A percentile compares a stretch with the other conserved stretches of the same genome.
Evolutionary conservation across 768 basidiomycete species (phyloP).

Genomic region (Pisolithus albus): DNA sequence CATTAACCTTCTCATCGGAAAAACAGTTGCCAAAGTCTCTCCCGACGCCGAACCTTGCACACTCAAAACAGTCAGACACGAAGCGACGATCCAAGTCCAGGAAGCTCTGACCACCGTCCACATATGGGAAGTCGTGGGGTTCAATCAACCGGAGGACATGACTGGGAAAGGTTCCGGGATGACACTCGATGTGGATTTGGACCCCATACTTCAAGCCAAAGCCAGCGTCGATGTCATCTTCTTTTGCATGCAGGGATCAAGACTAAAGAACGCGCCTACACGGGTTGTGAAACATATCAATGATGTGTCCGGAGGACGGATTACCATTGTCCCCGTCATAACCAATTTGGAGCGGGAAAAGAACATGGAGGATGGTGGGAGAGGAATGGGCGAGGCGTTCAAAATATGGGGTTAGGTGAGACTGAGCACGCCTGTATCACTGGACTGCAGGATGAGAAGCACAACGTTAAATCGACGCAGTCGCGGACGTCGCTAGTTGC

Average conservation of each 20-base stretch:
- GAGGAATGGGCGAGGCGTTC: not conserved
- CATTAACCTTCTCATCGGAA: conserved; percentile 25
- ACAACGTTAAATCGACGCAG: not conserved
- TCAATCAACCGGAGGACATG: not conserved
- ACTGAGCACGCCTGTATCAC: not conserved
- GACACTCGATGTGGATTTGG: not conserved
- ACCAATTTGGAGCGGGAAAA: conserved; percentile 13
- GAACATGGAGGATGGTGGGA: conserved; percentile 28
- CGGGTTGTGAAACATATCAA: not conserved
- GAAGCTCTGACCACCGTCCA: no score
- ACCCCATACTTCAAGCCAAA: not conserved
- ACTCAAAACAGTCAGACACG: not conserved
- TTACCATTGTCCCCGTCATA: conserved; percentile 8
- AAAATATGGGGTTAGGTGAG: not conserved
- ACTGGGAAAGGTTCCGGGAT: no score
- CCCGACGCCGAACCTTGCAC: conserved; percentile 22
- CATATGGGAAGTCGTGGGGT: not conserved
- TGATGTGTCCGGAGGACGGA: conserved; percentile 2
- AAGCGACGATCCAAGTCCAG: no score
- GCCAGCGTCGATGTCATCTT: not conserved
- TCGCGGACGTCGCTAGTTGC: not conserved
- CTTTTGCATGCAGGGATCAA: not conserved
- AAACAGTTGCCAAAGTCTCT: conserved; percentile 14
- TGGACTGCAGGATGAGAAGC: not conserved
- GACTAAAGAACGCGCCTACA: not conserved